phyloP scores from a whole-genome alignment of 305 asterid genomes.

The Fraxinus baroniana region DNA sequence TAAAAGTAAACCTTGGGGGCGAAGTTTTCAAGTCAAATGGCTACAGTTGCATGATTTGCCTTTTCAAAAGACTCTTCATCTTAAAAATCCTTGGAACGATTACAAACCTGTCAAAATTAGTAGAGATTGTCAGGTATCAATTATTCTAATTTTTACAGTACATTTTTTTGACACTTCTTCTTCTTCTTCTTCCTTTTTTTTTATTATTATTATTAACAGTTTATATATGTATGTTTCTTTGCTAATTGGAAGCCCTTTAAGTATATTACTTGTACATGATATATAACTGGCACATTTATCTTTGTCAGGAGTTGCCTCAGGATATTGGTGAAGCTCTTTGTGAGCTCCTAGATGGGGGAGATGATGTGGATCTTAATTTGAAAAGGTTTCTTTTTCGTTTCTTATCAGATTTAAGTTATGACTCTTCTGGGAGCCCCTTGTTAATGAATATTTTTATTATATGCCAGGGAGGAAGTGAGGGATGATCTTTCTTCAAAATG shows the following conservation, averaged over 20 bases:
- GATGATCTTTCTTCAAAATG: slow-evolving; percentile 46
- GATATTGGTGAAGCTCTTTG: slow-evolving; percentile 94
- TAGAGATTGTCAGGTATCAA: slow-evolving; percentile 89
- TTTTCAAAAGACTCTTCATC: slow-evolving; percentile 86
- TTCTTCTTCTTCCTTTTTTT: no score
- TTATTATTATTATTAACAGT: background rate
- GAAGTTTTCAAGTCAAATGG: slow-evolving; percentile 87
- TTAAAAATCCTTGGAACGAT: slow-evolving; percentile 81
- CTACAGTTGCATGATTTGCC: slow-evolving; percentile 70
- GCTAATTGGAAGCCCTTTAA: slow-evolving; percentile 8
- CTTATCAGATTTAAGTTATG: slow-evolving; percentile 5
- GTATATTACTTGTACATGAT: slow-evolving; percentile 19
- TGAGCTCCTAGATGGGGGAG: slow-evolving; percentile 77
- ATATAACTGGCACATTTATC: slow-evolving; percentile 29
- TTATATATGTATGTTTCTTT: background rate
- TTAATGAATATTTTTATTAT: slow-evolving; percentile 19
- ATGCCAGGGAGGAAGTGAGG: slow-evolving; percentile 55
- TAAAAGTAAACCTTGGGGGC: slow-evolving; percentile 81
- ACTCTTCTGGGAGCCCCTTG: slow-evolving; percentile 1
- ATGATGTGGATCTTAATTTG: slow-evolving; percentile 43
- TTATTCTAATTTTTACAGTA: slow-evolving; percentile 26
- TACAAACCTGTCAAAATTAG: slow-evolving; percentile 92
- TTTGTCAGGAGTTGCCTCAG: slow-evolving; percentile 76
- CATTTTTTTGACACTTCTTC: background rate
- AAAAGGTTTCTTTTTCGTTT: slow-evolving; percentile 43